A percentile compares a stretch with the other conserved stretches of the same genome.
Conservation (phyloP, 257 asterid genomes). For the Scutellaria minor region DNA sequence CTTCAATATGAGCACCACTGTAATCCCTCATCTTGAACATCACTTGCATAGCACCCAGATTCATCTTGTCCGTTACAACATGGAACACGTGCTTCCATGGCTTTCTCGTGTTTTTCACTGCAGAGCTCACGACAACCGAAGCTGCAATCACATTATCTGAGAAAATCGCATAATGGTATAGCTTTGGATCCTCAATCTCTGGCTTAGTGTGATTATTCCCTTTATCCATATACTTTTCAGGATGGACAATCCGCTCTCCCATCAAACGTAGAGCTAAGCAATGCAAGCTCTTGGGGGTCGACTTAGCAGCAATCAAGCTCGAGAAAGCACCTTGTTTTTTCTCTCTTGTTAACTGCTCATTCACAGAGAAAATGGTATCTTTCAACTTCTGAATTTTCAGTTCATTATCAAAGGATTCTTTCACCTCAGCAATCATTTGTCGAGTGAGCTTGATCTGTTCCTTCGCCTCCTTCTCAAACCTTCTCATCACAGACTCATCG, state of each 20-base stretch:
- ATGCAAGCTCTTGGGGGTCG: slow-evolving; percentile 81
- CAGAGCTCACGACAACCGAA: slow-evolving; percentile 81
- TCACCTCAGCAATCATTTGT: slow-evolving; percentile 69
- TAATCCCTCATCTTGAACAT: slow-evolving; percentile 74
- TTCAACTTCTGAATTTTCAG: slow-evolving; percentile 76
- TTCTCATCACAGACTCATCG: slow-evolving; percentile 61
- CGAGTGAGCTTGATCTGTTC: slow-evolving; percentile 68
- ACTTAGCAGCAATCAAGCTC: slow-evolving; percentile 87
- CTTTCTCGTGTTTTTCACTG: slow-evolving; percentile 71
- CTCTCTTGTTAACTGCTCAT: slow-evolving; percentile 68
- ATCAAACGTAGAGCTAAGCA: slow-evolving; percentile 74
- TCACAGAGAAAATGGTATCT: slow-evolving; percentile 68
- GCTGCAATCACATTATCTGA: slow-evolving; percentile 83
- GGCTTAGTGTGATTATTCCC: slow-evolving; percentile 58
- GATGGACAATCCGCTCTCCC: slow-evolving; percentile 83
- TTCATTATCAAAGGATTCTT: slow-evolving; percentile 73
- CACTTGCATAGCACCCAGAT: slow-evolving; percentile 83
- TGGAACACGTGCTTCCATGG: slow-evolving; percentile 82
- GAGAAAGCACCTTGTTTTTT: slow-evolving; percentile 85
- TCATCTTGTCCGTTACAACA: slow-evolving; percentile 82
- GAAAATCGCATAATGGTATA: slow-evolving; percentile 78
- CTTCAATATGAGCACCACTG: slow-evolving; percentile 76
- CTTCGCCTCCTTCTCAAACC: slow-evolving; percentile 79
- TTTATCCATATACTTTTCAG: slow-evolving; percentile 68
- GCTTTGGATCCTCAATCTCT: slow-evolving; percentile 72